Percentiles rank a stretch among this genome's conserved stretches.
Evolutionary conservation across 106 monocot species (phyloP).

Genomic region (Amphibolis antarctica): DNA sequence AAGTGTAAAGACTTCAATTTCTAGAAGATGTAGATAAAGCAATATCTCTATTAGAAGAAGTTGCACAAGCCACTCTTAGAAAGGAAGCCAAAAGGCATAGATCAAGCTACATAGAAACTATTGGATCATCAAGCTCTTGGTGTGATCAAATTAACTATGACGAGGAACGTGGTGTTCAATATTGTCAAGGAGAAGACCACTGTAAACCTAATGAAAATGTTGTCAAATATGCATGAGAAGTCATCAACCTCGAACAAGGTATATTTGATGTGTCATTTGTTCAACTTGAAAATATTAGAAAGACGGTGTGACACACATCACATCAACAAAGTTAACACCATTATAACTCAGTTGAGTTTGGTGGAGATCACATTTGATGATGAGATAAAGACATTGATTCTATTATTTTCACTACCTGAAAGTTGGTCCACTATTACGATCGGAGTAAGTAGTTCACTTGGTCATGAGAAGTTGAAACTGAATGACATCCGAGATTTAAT

Average conservation of each 20-base stretch:
- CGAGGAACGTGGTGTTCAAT: no score
- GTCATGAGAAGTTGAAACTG: no score
- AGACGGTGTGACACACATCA: not conserved
- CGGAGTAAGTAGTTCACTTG: not conserved
- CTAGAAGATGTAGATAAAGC: not conserved
- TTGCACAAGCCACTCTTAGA: not conserved
- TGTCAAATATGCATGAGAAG: no score
- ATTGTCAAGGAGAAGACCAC: constrained; percentile 5
- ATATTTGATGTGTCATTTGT: not conserved
- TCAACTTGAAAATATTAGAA: constrained; percentile 4
- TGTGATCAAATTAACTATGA: not conserved
- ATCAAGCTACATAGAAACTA: not conserved
- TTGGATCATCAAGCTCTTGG: not conserved
- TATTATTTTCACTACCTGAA: no score
- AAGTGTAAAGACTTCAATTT: no score
- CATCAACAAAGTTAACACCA: not conserved
- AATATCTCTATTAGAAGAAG: not conserved
- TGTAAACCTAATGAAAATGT: not conserved
- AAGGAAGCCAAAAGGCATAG: not conserved
- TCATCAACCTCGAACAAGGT: no score
- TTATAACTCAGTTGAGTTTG: no score
- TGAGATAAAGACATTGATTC: no score
- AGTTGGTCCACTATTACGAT: not conserved
- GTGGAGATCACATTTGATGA: constrained; percentile 2
- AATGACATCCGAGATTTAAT: constrained; percentile 7